Conservation (phyloP, 2,329 filamentous ascomycete genomes). For the Aureobasidium sp. region DNA sequence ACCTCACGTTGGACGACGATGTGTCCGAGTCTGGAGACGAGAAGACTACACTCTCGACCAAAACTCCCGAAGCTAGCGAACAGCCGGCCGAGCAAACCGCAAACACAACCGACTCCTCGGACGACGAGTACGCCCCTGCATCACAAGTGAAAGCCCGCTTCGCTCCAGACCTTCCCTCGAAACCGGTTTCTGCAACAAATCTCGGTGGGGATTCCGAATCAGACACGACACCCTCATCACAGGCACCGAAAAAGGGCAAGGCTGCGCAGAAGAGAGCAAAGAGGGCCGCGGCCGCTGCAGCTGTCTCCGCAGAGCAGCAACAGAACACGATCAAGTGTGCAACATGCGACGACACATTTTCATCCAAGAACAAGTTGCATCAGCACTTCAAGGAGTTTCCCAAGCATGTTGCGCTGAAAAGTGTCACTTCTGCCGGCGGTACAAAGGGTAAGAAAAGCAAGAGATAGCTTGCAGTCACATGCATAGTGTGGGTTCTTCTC, state of each 20-base stretch:
- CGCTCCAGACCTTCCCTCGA: neutral
- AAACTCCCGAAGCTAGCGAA: neutral
- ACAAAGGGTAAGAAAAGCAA: constrained; percentile 25
- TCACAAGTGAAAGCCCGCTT: constrained; percentile 34
- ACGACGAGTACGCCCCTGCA: constrained; percentile 36
- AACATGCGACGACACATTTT: constrained; percentile 69
- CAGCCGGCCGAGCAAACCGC: neutral
- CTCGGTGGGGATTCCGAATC: constrained; percentile 19
- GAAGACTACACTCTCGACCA: neutral
- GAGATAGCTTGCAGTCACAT: constrained; percentile 14
- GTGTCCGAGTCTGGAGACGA: constrained; percentile 9
- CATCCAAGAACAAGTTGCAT: constrained; percentile 64
- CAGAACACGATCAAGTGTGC: constrained; percentile 57
- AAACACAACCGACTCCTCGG: constrained; percentile 14
- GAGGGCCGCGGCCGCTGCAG: constrained; percentile 37
- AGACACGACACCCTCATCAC: constrained; percentile 19
- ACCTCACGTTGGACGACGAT: constrained; percentile 17
- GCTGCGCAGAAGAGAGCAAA: constrained; percentile 39
- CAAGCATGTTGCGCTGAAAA: constrained; percentile 50
- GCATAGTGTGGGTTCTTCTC: neutral
- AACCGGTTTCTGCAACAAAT: neutral
- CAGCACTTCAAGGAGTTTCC: constrained; percentile 56
- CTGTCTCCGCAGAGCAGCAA: constrained; percentile 23
- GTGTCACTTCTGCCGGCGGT: constrained; percentile 16
- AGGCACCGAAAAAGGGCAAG: constrained; percentile 32